These are phyloP conservation scores for Erysimum cheiri DNA, from an alignment of 441 rosid species.

Conservation along the genomic window DNA sequence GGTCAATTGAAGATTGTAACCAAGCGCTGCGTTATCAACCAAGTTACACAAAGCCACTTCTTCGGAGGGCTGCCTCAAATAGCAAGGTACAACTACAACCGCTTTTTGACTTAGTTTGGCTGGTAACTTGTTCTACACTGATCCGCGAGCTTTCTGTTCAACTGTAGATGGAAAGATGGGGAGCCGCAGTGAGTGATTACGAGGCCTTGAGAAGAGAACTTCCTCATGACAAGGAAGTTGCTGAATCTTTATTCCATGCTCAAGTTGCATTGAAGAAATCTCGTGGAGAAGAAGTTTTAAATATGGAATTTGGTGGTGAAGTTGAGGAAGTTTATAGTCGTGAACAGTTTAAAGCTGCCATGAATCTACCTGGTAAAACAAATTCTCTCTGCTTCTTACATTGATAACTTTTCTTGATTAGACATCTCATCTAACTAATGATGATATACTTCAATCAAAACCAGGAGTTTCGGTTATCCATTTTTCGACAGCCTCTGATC, in stretches of 20 bases:
- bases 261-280: conserved; percentile 91
- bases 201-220: conserved; percentile 82
- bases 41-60: conserved; percentile 80
- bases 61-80: conserved; percentile 87
- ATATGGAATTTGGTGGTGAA: conserved; percentile 93
- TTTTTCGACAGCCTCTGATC: conserved; percentile 65
- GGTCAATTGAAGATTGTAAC: conserved; percentile 80
- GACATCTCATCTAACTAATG: neutral
- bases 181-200: conserved; percentile 84
- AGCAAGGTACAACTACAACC: conserved; percentile 61
- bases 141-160: conserved; percentile 16
- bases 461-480: conserved; percentile 83
- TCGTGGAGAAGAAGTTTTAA: conserved; percentile 86
- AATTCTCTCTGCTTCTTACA: neutral
- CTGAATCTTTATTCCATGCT: conserved; percentile 83
- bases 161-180: conserved; percentile 79
- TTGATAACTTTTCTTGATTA: neutral
- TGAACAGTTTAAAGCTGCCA: conserved; percentile 80
- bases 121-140: neutral
- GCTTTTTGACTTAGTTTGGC: neutral
- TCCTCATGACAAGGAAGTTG: conserved; percentile 83
- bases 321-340: conserved; percentile 72
- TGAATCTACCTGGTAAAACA: conserved; percentile 67
- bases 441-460: neutral
- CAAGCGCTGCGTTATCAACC: conserved; percentile 76